phyloP scores from a whole-genome alignment of 2,329 filamentous ascomycete genomes.

The Septoria petroselini region DNA sequence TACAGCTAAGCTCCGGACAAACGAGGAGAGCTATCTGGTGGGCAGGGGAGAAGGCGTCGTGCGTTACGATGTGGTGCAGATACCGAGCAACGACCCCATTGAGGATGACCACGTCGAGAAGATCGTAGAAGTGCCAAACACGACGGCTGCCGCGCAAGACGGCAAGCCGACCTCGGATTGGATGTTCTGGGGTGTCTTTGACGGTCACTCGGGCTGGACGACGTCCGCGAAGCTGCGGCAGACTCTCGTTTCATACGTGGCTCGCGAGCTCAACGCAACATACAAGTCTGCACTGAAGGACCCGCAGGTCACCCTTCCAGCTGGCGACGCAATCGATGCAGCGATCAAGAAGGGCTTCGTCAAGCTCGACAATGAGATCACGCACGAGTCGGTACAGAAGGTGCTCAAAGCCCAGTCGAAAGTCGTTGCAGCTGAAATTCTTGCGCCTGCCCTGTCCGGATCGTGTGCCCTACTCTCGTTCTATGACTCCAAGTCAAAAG shows the following conservation, averaged over 20 bases:
- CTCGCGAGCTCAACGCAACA: slow-evolving; percentile 84
- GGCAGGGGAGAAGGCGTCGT: slow-evolving; percentile 87
- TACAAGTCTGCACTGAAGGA: slow-evolving; percentile 71
- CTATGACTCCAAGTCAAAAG: slow-evolving; percentile 83
- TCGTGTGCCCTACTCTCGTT: slow-evolving; percentile 95
- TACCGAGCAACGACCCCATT: slow-evolving; percentile 95
- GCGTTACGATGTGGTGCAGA: slow-evolving; percentile 89
- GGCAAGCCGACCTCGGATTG: slow-evolving; percentile 70
- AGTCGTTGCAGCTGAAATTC: slow-evolving; percentile 81
- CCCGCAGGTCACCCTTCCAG: slow-evolving; percentile 59
- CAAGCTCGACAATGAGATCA: slow-evolving; percentile 87
- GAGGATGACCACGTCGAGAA: slow-evolving; percentile 98
- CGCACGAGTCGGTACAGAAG: slow-evolving; percentile 86
- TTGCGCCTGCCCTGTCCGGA: slow-evolving; percentile 91
- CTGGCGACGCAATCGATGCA: slow-evolving; percentile 75
- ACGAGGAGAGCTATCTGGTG: slow-evolving; percentile 88
- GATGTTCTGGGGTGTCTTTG: slow-evolving; percentile 99
- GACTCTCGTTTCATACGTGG: slow-evolving; percentile 86
- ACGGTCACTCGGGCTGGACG: slow-evolving; percentile 97
- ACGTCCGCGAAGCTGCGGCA: slow-evolving; percentile 95
- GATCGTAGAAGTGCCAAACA: slow-evolving; percentile 82
- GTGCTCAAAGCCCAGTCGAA: slow-evolving; percentile 87
- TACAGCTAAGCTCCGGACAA: slow-evolving; percentile 79
- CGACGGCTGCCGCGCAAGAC: slow-evolving; percentile 54
- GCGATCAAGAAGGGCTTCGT: slow-evolving; percentile 93